Percentiles rank a stretch among this genome's conserved stretches.
These are phyloP conservation scores for Aspergillus luchuensis DNA, from an alignment of 2,329 filamentous ascomycete species.

Conservation along the genomic window DNA sequence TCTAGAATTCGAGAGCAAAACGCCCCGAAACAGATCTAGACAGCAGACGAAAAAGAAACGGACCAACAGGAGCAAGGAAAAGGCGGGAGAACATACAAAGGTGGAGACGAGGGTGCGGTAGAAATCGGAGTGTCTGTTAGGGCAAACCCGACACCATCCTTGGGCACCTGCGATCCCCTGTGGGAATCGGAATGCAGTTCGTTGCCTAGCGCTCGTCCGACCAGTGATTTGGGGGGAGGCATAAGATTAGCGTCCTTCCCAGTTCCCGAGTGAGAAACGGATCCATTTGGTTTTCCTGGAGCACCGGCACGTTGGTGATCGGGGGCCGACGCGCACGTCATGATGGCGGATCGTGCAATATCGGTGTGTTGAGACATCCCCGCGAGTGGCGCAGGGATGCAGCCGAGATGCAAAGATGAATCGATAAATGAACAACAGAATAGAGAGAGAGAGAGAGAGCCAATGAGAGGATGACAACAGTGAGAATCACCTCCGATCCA, in stretches of 20 bases:
- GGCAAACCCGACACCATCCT: slow-evolving; percentile 54
- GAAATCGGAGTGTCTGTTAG: slow-evolving; percentile 65
- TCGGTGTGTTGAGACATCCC: slow-evolving; percentile 51
- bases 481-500: neutral
- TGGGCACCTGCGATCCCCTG: slow-evolving; percentile 37
- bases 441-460: slow-evolving; percentile 5
- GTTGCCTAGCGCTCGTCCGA: slow-evolving; percentile 47
- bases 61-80: slow-evolving; percentile 21
- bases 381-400: slow-evolving; percentile 25
- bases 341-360: slow-evolving; percentile 54
- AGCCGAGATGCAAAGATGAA: slow-evolving; percentile 17
- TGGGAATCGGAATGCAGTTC: slow-evolving; percentile 43
- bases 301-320: slow-evolving; percentile 24
- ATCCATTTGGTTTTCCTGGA: slow-evolving; percentile 24
- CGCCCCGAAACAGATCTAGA: slow-evolving; percentile 5
- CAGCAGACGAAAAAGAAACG: slow-evolving; percentile 17
- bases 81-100: slow-evolving; percentile 53
- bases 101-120: slow-evolving; percentile 64
- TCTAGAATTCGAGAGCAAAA: slow-evolving; percentile 6
- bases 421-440: slow-evolving; percentile 7
- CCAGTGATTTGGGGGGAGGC: slow-evolving; percentile 43
- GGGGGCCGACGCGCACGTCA: slow-evolving; percentile 41
- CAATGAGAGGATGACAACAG: neutral
- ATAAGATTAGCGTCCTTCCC: slow-evolving; percentile 38
- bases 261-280: slow-evolving; percentile 24